Percentiles rank a stretch among this genome's conserved stretches.
Evolutionary conservation across 2,329 filamentous ascomycete species (phyloP).

Genomic region (Colletotrichum destructivum): DNA sequence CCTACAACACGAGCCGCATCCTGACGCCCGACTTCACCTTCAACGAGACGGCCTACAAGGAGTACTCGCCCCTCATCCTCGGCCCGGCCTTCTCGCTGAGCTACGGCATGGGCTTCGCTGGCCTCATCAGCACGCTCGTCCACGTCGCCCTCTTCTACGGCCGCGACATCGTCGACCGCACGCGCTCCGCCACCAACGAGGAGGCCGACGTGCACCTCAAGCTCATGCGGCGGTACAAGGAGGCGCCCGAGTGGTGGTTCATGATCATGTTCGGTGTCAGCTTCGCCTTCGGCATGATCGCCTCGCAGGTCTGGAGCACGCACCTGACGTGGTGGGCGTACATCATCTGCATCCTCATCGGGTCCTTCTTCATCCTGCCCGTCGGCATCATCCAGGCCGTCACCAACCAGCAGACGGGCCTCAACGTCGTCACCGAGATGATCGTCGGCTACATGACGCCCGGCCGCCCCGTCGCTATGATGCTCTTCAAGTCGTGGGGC

Average conservation of each 20-base stretch:
- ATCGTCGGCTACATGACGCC: slow-evolving; percentile 65
- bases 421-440: slow-evolving; percentile 66
- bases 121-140: slow-evolving; percentile 66
- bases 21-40: slow-evolving; percentile 69
- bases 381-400: slow-evolving; percentile 63
- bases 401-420: slow-evolving; percentile 64
- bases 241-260: slow-evolving; percentile 73
- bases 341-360: slow-evolving; percentile 58
- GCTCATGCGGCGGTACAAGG: slow-evolving; percentile 70
- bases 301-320: slow-evolving; percentile 54
- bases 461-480: slow-evolving; percentile 64
- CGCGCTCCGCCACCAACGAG: slow-evolving; percentile 52
- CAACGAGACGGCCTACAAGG: slow-evolving; percentile 72
- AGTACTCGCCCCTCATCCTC: slow-evolving; percentile 69
- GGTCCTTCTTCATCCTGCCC: slow-evolving; percentile 58
- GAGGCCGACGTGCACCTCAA: slow-evolving; percentile 67
- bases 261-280: slow-evolving; percentile 60
- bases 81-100: slow-evolving; percentile 69
- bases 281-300: slow-evolving; percentile 63
- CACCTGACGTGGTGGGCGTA: slow-evolving; percentile 62
- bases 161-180: slow-evolving; percentile 58
- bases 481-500: slow-evolving; percentile 64
- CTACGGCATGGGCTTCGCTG: slow-evolving; percentile 72
- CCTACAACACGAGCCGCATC: slow-evolving; percentile 73
- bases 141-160: slow-evolving; percentile 69